Evolutionary conservation across 176 grass and related monocot genomes (phyloP), one percentile per base, ranked within the genome.

Genomic region (Zea luxurians): DNA sequence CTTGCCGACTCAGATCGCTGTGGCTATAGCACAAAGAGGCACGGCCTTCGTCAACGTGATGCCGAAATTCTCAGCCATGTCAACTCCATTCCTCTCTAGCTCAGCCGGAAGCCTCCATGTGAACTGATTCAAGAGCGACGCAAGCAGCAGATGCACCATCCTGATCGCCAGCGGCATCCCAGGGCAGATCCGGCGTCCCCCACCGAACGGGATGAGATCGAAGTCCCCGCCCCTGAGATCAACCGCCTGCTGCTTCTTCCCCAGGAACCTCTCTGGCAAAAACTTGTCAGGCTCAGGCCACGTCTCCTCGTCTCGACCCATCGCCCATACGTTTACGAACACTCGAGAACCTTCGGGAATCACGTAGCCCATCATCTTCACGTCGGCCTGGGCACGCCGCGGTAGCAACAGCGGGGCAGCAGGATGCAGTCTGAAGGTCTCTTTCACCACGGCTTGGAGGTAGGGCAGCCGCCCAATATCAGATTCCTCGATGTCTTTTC

Each of bases 351-450:
- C 83, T 6, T 80, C 2, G 0, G 88, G 88, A 7, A 90, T 27
- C 0, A 44, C 54, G 83, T 83, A 83, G 1, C 74, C 74, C 2
- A 41, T 34, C 1, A 90, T 46, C 6, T 69, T 37, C 3, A 66
- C 4, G 0, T 43, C 43, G 0, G 4, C 12, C 7, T 83, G 37
- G 4, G 87, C 58, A 0, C 52, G 72, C 0, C 57, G 73, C 20
- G 84, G 87, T 12, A 86, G 34, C 54, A 88, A 10, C 4, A 92
- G 17, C 0, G 90, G 90, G 3, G 7, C 82, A 0, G 78, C 64
- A 10, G 90, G 79, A 18, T 92, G 90, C 0, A 92, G 43, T 2
- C 90, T 71, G 1, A 92, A 48, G 4, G 83, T 89, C 38, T 92
- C 86, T 41, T 86, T 92, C 1, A 92, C 18, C 4, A 88, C 35